A percentile compares a stretch with the other conserved stretches of the same genome.
Conservation (phyloP, 2,329 filamentous ascomycete species). For the Falciphora oryzae region DNA sequence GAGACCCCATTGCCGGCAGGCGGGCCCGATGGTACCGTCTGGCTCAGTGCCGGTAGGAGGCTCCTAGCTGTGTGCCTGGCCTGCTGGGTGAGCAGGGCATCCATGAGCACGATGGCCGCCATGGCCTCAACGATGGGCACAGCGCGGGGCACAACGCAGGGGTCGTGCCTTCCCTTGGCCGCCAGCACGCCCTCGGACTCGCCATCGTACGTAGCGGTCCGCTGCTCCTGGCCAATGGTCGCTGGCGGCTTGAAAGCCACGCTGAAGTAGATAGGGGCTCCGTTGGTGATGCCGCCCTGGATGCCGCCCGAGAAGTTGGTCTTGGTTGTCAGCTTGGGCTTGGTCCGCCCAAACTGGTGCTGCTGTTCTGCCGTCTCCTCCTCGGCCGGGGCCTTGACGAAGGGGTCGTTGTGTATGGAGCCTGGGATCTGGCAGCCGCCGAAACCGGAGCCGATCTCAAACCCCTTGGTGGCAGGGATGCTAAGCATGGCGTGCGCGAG, state of each 20-base stretch:
- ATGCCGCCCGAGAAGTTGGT: slow-evolving; percentile 95
- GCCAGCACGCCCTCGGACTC: slow-evolving; percentile 67
- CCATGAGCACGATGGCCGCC: slow-evolving; percentile 79
- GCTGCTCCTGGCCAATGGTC: slow-evolving; percentile 85
- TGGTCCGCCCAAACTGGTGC: slow-evolving; percentile 20
- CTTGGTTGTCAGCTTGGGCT: slow-evolving; percentile 69
- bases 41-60: slow-evolving; percentile 35
- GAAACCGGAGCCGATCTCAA: slow-evolving; percentile 93
- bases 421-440: slow-evolving; percentile 79
- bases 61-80: slow-evolving; percentile 44
- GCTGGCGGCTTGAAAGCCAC: slow-evolving; percentile 93
- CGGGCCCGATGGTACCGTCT: slow-evolving; percentile 23
- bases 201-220: slow-evolving; percentile 74
- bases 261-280: slow-evolving; percentile 88
- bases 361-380: neutral
- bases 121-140: slow-evolving; percentile 89
- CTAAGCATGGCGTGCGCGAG: slow-evolving; percentile 92
- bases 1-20: slow-evolving; percentile 26
- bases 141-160: slow-evolving; percentile 83
- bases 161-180: slow-evolving; percentile 91
- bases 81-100: slow-evolving; percentile 80
- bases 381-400: slow-evolving; percentile 41
- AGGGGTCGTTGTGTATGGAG: slow-evolving; percentile 88
- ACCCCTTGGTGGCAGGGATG: slow-evolving; percentile 92
- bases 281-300: slow-evolving; percentile 93